Base-by-base conservation (phyloP, 1,139 yeast species). In the Hyphopichia khmerensis region DNA sequence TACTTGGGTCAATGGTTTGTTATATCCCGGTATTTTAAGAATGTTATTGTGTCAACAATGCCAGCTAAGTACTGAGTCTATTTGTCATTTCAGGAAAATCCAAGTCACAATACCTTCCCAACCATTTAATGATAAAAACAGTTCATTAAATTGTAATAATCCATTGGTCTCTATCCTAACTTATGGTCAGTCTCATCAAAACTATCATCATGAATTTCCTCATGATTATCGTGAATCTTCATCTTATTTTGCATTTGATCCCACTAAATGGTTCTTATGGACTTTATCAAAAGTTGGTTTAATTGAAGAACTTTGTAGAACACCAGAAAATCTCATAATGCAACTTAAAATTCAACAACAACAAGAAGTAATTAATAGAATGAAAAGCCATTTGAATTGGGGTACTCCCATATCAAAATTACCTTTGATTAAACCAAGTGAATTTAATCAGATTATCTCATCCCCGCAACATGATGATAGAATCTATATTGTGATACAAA, bases 131-230 rank as follows among this genome's bases (percentile, higher is more conserved):
- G 87, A 82, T 56, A 72, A 75, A 23, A 82, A 80, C 51, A 77
- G 87, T 2, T 69, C 77, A n/a, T 62, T 62, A 18, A 63, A 73
- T 47, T 71, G 77, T 45, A 58, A 62, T 43, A 73, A 73, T 40
- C 82, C 84, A n/a, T 42, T 82, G 6, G 58, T 81, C 2, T 67
- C 82, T 2, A 46, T 82, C 3, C 52, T 84, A 9, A 79, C 88
- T 0, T 80, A 79, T 56, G 91, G 91, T 2, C 89, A 84, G 57
- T 62, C 72, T 8, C 64, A 74, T 51, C 87, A 83, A 49, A 84
- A 83, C 55, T 84, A 79, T 55, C 91, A 84, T 56, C 89, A 84
- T 55, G 89, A 83, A 54, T 84, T 84, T 50, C 87, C 89, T 1
- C 81, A 79, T 47, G 90, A 84, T 56, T 84, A 79, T 56, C 71